Evolutionary conservation across 139 green algal species (phyloP), one percentile per base, ranked within the genome.

Genomic region (Microglena sp.): DNA sequence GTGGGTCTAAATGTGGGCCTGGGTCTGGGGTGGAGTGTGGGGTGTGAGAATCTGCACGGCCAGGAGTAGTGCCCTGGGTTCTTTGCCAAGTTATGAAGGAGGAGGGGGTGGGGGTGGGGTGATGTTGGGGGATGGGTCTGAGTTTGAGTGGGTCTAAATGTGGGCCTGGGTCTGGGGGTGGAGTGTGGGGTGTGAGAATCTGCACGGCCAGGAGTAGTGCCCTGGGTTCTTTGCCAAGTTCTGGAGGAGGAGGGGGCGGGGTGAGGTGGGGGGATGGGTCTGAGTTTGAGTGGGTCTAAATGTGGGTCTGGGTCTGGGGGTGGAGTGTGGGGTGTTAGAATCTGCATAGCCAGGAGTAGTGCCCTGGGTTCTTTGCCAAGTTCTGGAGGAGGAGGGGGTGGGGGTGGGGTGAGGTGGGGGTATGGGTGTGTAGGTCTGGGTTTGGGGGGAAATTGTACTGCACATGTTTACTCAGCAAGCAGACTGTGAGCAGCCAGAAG

Each of bases 141-240:
- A 24, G 40, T 50, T 11, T 50, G 40, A 24, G 40, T 50, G 40
- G 11, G 40, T 50, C 15, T 50, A 50, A 24, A 18, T 50, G 40
- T 50, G 40, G 11, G 40, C 18, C 15, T 50, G 40, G 40, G 40
- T 11, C 15, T 11, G 40, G 40, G 40, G 55, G 8, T 5, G 40
- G 55, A 21, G 55, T 21, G 55, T 11, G 40, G 18, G 40, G n/a
- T n/a, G n/a, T n/a, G n/a, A n/a, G n/a, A n/a, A n/a, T n/a, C n/a
- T n/a, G n/a, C n/a, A n/a, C 2, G 91, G 35, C 43, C 74, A 73
- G 0, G 84, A 87, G 74, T 95, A 95, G 68, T 95, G 87, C 2
- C 33, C n/a, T 0, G 56, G 32, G 63, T 95, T 89, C 2, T 30
- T 54, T 26, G 60, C 26, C 22, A 95, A 46, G 73, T 95, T 95